phyloP scores from a whole-genome alignment of 169 alveolate species.

The Plasmodium vinckei region DNA sequence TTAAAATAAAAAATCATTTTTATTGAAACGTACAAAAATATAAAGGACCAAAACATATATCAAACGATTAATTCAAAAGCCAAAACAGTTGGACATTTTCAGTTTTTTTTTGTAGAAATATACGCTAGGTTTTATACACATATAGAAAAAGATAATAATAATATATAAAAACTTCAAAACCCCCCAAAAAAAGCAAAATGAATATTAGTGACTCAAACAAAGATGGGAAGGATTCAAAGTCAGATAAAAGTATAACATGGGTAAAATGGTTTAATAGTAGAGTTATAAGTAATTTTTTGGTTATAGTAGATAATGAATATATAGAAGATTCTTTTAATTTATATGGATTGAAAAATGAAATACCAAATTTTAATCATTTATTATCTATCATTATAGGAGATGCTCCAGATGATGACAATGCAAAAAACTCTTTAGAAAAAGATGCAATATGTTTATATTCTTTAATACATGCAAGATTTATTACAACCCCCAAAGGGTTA shows the following conservation, averaged over 20 bases:
- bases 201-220: constrained; percentile 55
- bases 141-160: neutral
- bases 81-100: no score
- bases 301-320: constrained; percentile 83
- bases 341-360: constrained; percentile 80
- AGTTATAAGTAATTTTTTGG: constrained; percentile 61
- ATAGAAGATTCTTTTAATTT: constrained; percentile 83
- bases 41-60: no score
- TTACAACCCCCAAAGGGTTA: constrained; percentile 93
- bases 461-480: constrained; percentile 95
- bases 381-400: constrained; percentile 84
- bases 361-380: constrained; percentile 81
- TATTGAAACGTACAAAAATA: no score
- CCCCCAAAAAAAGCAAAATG: constrained; percentile 3
- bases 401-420: constrained; percentile 86
- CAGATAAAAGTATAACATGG: constrained; percentile 74
- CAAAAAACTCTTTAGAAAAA: constrained; percentile 82
- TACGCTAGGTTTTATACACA: neutral
- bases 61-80: no score
- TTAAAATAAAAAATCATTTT: no score
- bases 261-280: constrained; percentile 73
- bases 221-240: constrained; percentile 54
- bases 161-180: neutral
- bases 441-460: constrained; percentile 95
- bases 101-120: no score